Base-by-base conservation (phyloP, 1,284 basidiomycete species). In the Heterobasidion parviporum region DNA sequence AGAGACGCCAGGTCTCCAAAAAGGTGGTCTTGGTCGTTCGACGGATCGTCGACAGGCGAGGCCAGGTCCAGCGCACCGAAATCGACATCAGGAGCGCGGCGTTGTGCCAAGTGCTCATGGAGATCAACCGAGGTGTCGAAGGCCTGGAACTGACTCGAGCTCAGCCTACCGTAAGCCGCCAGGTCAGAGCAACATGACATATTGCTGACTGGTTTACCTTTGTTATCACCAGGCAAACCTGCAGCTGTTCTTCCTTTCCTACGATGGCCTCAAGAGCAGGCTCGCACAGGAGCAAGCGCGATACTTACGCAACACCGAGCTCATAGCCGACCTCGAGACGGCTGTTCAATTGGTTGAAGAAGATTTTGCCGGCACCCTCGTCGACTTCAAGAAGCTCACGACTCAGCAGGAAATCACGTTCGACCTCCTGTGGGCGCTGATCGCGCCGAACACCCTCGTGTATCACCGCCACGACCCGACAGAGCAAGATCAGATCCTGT, bases 391-490 rank as follows among this genome's bases (percentile, higher is more conserved):
- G 12, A 33, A 38, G 12, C 50, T 65, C 41, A 57, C 54, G 12
- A 15, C 56, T 1, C 55, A 62, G 36, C 43, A 57, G 3, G 54
- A 62, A 35, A 67, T 68, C 34, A 61, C 65, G 2, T 69, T 56
- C 55, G 60, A 65, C 14, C 60, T 66, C 16, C 62, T 70, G 3
- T 68, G 67, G 67, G 60, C 62, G 4, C 53, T 70, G 4, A 64
- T 68, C 58, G 54, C 50, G 6, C 66, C 67, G 8, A 68, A 67
- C 53, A 54, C 57, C 1, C 56, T 62, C n/a, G 59, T 66, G 6
- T 66, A 64, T 56, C 50, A 57, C 20, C 62, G 50, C 16, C 62
- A 67, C 54, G 18, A 50, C 1, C 45, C 50, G 41, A 66, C 63
- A 4, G 66, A 67, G 32, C 66, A 70, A 53, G 47, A 49, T n/a